Evolutionary conservation across 139 green algal genomes (phyloP).

Genomic region (Chlamydomonas urium): DNA sequence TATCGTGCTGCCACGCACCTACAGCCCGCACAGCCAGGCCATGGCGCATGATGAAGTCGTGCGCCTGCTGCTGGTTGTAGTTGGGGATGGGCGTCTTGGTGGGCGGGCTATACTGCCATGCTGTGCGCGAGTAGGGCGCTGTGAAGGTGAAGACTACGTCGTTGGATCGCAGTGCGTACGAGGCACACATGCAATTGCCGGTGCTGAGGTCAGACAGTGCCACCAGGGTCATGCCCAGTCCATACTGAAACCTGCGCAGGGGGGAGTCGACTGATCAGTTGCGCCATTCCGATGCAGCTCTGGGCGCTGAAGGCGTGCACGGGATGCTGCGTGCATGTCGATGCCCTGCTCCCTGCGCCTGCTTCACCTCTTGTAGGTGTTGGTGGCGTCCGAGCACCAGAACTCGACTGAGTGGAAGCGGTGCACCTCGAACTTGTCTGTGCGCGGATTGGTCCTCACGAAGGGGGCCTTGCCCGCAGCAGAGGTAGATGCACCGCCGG

Average conservation of each 20-base stretch:
- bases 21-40: constrained; percentile 86
- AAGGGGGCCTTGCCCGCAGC: too few relatives aligned
- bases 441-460: constrained; percentile 62
- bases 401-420: constrained; percentile 96
- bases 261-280: not conserved
- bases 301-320: not conserved
- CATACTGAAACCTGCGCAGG: constrained; percentile 86
- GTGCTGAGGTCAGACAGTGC: constrained; percentile 87
- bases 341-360: not conserved
- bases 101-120: not conserved
- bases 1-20: constrained; percentile 61
- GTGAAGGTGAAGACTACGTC: constrained; percentile 94
- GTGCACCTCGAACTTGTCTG: constrained; percentile 72
- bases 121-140: constrained; percentile 72
- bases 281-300: too few relatives aligned
- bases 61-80: constrained; percentile 56
- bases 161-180: constrained; percentile 77
- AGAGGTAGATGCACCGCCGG: too few relatives aligned
- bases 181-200: constrained; percentile 77
- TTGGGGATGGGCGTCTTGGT: constrained; percentile 12
- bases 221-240: constrained; percentile 86
- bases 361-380: constrained; percentile 61
- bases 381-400: constrained; percentile 88
- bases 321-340: not conserved
- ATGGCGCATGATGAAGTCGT: constrained; percentile 79